phyloP scores from a whole-genome alignment of 2,329 filamentous ascomycete species.

The Ambrosiella beaveri region DNA sequence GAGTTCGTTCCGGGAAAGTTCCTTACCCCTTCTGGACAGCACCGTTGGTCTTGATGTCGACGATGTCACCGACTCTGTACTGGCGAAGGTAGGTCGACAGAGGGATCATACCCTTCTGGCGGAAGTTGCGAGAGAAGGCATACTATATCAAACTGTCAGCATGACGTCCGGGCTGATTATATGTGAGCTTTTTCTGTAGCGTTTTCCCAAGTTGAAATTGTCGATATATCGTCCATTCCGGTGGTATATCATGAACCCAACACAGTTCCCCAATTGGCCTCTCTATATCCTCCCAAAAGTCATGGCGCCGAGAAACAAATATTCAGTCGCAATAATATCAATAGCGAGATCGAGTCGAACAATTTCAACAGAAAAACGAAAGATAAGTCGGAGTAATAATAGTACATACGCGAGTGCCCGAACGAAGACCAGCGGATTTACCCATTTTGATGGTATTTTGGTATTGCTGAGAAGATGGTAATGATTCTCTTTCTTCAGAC shows the following conservation, averaged over 20 bases:
- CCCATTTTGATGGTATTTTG: conserved; percentile 45
- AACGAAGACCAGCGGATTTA: conserved; percentile 74
- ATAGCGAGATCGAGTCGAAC: background rate
- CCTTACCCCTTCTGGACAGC: conserved; percentile 91
- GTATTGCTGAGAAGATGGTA: conserved; percentile 12
- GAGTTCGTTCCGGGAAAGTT: background rate
- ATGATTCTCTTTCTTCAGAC: conserved; percentile 10
- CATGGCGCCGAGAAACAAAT: background rate
- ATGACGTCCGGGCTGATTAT: conserved; percentile 8
- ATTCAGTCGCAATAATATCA: background rate
- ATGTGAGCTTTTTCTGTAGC: background rate
- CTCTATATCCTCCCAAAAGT: background rate
- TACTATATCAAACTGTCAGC: conserved; percentile 31
- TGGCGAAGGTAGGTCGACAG: conserved; percentile 87
- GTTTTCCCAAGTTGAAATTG: background rate
- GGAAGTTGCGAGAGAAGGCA: conserved; percentile 88
- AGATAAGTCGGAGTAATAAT: conserved; percentile 5
- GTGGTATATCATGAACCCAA: no score
- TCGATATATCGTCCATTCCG: background rate
- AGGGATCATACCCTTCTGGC: conserved; percentile 85
- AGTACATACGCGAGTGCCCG: conserved; percentile 62
- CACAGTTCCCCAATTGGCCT: background rate
- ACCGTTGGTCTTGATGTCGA: conserved; percentile 98
- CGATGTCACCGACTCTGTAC: conserved; percentile 97
- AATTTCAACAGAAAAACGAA: conserved; percentile 6